phyloP scores from a whole-genome alignment of 179 eudicot species.

The Sideroxylon spinosum region DNA sequence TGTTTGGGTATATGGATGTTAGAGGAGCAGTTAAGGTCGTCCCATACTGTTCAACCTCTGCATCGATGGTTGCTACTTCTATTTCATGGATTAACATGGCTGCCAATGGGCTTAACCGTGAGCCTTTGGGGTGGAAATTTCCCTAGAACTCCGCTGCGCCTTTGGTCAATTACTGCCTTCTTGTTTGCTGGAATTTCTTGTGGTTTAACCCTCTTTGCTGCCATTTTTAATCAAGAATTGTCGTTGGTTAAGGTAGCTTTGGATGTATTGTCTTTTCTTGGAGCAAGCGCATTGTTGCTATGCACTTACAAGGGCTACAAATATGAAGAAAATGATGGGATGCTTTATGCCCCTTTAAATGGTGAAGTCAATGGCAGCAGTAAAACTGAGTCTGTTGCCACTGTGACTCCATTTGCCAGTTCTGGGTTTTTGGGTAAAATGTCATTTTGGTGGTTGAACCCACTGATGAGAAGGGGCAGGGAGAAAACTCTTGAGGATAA shows the following conservation, averaged over 20 bases:
- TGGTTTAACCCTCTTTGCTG: constrained; percentile 35
- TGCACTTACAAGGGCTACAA: constrained; percentile 47
- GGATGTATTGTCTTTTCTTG: constrained; percentile 35
- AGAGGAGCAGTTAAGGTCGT: constrained; percentile 34
- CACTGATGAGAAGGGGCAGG: constrained; percentile 46
- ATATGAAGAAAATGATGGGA: constrained; percentile 28
- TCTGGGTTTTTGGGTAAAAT: constrained; percentile 35
- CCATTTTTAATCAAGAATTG: constrained; percentile 26
- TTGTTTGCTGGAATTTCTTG: constrained; percentile 41
- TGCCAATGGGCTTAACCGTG: constrained; percentile 38
- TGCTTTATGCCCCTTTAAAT: constrained; percentile 29
- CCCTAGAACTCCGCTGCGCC: constrained; percentile 28
- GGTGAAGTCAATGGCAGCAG: constrained; percentile 11
- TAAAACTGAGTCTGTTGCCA: constrained; percentile 19
- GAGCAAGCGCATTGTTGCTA: constrained; percentile 35
- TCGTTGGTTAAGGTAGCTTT: constrained; percentile 30
- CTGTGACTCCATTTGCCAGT: constrained; percentile 33
- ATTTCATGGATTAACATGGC: constrained; percentile 61
- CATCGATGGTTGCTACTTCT: constrained; percentile 50
- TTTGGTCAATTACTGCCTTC: constrained; percentile 45
- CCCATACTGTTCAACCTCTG: constrained; percentile 34
- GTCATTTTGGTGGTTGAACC: constrained; percentile 58
- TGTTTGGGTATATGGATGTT: constrained; percentile 53
- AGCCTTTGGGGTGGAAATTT: constrained; percentile 46
- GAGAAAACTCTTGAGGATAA: constrained; percentile 42